Conservation (phyloP, 2,329 filamentous ascomycete genomes). For the Colletotrichum spinosum region DNA sequence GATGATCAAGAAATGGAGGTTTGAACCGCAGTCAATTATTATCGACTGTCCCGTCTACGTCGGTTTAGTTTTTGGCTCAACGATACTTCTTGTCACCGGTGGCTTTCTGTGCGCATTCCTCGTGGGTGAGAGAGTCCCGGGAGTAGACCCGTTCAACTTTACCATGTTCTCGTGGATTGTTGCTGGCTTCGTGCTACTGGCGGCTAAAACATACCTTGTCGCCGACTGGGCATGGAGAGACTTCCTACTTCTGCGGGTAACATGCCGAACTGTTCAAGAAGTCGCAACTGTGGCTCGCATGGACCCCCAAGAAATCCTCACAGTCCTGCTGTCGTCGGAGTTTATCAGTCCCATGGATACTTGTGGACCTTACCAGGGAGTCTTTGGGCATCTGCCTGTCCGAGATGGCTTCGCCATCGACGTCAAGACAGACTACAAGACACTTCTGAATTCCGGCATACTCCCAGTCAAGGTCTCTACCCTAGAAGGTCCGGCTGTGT, state of each 20-base stretch:
- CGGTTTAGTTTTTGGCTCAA: accelerated
- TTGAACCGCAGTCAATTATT: background rate
- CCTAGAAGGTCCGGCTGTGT: background rate
- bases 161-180: constrained; percentile 43
- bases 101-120: background rate
- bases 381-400: constrained; percentile 20
- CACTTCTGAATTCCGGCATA: background rate
- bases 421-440: background rate
- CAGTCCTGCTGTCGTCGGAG: constrained; percentile 40
- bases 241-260: constrained; percentile 40
- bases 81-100: background rate
- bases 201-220: constrained; percentile 41
- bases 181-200: constrained; percentile 41
- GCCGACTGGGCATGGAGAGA: constrained; percentile 44
- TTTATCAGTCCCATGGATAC: constrained; percentile 33
- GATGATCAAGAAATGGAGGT: background rate
- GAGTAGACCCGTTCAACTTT: constrained; percentile 44
- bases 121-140: background rate
- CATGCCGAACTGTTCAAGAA: constrained; percentile 41
- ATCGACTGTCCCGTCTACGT: background rate
- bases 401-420: constrained; percentile 22
- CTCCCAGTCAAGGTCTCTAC: background rate
- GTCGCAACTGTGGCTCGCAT: constrained; percentile 39
- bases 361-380: constrained; percentile 40
- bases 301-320: constrained; percentile 40